Base-by-base conservation (phyloP, 495 filamentous ascomycete species). In the Chaetomium cochliodes region DNA sequence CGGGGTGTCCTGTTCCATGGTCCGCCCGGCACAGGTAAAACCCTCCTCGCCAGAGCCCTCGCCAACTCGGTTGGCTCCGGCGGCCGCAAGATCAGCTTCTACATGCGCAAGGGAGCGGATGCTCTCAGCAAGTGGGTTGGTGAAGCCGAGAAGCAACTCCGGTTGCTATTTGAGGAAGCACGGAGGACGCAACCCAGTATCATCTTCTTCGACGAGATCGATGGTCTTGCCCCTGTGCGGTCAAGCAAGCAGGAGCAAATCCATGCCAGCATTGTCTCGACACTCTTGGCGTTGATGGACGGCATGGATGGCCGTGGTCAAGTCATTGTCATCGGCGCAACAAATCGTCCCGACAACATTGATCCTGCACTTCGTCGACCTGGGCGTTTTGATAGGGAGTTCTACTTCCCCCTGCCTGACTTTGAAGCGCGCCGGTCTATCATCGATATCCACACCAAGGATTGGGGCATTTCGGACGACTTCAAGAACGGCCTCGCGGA, bases 181-280 rank as follows among this genome's bases (percentile, higher is more conserved):
- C 85, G 92, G 67, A 92, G 90, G 72, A 97, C 87, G 11, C 96
- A 98, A 72, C 94, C 94, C 0, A 97, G 92, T 73, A 98, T 98
- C 75, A 98, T 98, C 72, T 98, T 98, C 80, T 98, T 98, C 68
- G 94, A 98, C 75, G 94, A 98, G 74, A 98, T 98, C 65, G 94
- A 98, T 78, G 94, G 91, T 51, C 84, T 98, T 64, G 94, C 94
- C 1, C 94, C 94, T 53, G 93, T 97, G 12, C 86, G 94, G 62
- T 98, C 96, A 16, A 96, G 92, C 73, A 98, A 97, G 67, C 92
- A 97, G 76, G 96, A 98, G 67, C 94, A 98, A 77, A 98, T 97
- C 58, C 94, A 98, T 79, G 91, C 96, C 16, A 97, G 93, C 18
- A 98, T 98, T 62, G 94, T 98, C 52, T 96, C 96, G 2, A 98